Base-by-base conservation (phyloP, 768 basidiomycete species). In the Boletus speciosus region DNA sequence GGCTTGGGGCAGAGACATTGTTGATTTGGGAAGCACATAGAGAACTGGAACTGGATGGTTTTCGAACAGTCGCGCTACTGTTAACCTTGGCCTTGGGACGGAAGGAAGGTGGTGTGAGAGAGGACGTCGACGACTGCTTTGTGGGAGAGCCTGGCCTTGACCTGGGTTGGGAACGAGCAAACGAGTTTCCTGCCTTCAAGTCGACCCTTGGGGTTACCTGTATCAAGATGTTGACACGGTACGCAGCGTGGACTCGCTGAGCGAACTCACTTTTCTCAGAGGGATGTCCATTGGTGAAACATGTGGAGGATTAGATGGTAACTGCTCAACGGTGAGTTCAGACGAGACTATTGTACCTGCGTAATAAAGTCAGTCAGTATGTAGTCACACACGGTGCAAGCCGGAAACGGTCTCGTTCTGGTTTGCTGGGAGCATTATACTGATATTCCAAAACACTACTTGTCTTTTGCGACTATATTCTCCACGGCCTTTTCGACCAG, bases 41-140 rank as follows among this genome's bases (percentile, higher is more conserved):
- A 10, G 69, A 56, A 34, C 55, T 61, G 44, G 66, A 56, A 32
- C 66, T 62, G 43, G 65, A 57, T 1, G 58, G 43, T 41, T 67
- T 71, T 36, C 71, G 65, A 43, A 66, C 50, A 4, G 77, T 76
- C 35, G 81, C 81, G 59, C 74, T 81, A 55, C 73, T 78, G 61
- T 82, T 86, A 37, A 88, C 74, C 69, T 84, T 88, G 54, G 82
- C 84, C 64, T 75, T 86, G 14, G 83, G 81, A 51, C 80, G 67
- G 38, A 71, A 60, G 40, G 61, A 57, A 11, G 67, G 56, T 1
- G 68, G 67, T 0, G 74, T 63, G 23, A 65, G 62, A 2, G 65
- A 61, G 16, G 66, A 55, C 2, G 62, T 45, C 11, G 64, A 62
- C 9, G 61, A 63, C n/a, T 56, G 58, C 63, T 79, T 82, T 56